Conservation (phyloP, 108 stramenopile genomes). For the Stephanodiscus triporus region DNA sequence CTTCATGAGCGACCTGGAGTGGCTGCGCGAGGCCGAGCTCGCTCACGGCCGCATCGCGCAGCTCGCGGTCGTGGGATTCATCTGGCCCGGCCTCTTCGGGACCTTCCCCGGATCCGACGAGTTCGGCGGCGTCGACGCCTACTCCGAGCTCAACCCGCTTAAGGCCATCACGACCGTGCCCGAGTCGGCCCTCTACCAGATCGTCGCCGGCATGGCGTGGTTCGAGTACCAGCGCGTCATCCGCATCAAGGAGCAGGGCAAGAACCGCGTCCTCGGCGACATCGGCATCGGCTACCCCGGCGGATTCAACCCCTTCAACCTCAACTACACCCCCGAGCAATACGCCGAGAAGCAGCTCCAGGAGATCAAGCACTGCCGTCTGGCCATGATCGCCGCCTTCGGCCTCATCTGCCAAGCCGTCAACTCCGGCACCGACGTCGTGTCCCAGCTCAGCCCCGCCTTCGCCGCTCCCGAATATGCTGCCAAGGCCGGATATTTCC, state of each 20-base stretch:
- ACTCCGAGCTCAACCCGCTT: conserved; percentile 92
- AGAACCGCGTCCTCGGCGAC: conserved; percentile 83
- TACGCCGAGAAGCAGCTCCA: conserved; percentile 94
- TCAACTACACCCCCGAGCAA: conserved; percentile 95
- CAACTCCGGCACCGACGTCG: conserved; percentile 79
- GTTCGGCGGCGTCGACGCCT: conserved; percentile 90
- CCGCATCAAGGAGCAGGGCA: conserved; percentile 81
- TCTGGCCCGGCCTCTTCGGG: conserved; percentile 92
- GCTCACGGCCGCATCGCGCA: conserved; percentile 98
- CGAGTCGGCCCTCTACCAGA: conserved; percentile 82
- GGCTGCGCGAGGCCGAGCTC: conserved; percentile 97
- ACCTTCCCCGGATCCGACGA: conserved; percentile 93
- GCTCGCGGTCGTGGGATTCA: conserved; percentile 95
- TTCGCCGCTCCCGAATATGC: conserved; percentile 77
- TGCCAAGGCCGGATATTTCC: conserved; percentile 91
- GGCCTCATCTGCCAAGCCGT: conserved; percentile 87
- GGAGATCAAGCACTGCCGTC: conserved; percentile 98
- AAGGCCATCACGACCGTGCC: conserved; percentile 87
- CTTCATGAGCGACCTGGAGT: conserved; percentile 73
- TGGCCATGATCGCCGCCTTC: conserved; percentile 94
- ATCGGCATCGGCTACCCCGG: conserved; percentile 91
- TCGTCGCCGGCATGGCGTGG: conserved; percentile 82
- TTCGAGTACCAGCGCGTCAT: conserved; percentile 87
- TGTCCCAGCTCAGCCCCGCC: conserved; percentile 85
- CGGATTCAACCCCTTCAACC: conserved; percentile 90